Percentiles rank a stretch among this genome's conserved stretches.
Conservation (phyloP, 2,329 filamentous ascomycete genomes). For the Tolypocladium ophioglossoides region DNA sequence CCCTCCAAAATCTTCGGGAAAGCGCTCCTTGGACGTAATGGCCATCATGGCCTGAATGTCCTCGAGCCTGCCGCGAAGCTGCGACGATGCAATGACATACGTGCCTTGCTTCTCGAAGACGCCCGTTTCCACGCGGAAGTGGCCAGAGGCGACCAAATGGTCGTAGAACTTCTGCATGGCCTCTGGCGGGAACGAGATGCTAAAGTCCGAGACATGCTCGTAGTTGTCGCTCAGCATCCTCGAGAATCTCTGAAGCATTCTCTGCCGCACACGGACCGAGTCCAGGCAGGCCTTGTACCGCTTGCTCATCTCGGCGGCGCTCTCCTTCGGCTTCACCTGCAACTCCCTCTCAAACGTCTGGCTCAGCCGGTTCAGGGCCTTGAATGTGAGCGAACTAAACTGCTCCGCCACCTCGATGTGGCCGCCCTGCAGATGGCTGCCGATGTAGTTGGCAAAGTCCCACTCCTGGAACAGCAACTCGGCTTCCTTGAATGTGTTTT, state of each 20-base stretch:
- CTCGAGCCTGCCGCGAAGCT: constrained; percentile 61
- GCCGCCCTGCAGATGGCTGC: constrained; percentile 80
- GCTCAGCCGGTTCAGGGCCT: constrained; percentile 79
- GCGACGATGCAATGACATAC: constrained; percentile 76
- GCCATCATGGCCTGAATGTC: constrained; percentile 82
- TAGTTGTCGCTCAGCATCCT: constrained; percentile 86
- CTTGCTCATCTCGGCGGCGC: constrained; percentile 83
- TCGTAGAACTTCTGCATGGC: constrained; percentile 70
- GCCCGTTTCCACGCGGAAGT: constrained; percentile 74
- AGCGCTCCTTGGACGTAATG: constrained; percentile 46
- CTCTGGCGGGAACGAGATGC: constrained; percentile 60
- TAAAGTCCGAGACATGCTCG: constrained; percentile 94
- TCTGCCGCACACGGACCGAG: constrained; percentile 88
- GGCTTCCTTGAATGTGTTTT: constrained; percentile 98
- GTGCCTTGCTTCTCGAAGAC: constrained; percentile 63
- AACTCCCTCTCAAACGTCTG: constrained; percentile 88
- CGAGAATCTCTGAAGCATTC: constrained; percentile 93
- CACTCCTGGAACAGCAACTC: constrained; percentile 96
- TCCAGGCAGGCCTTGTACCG: constrained; percentile 92
- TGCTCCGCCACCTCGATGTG: constrained; percentile 97
- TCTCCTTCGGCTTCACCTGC: constrained; percentile 74
- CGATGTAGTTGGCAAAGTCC: constrained; percentile 93
- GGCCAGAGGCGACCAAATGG: constrained; percentile 67
- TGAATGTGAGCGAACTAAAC: constrained; percentile 88
- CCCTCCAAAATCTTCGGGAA: constrained; percentile 62